Percentiles rank a stretch among this genome's conserved stretches.
Evolutionary conservation across 768 basidiomycete species (phyloP).

Genomic region (Tricholoma sp.): DNA sequence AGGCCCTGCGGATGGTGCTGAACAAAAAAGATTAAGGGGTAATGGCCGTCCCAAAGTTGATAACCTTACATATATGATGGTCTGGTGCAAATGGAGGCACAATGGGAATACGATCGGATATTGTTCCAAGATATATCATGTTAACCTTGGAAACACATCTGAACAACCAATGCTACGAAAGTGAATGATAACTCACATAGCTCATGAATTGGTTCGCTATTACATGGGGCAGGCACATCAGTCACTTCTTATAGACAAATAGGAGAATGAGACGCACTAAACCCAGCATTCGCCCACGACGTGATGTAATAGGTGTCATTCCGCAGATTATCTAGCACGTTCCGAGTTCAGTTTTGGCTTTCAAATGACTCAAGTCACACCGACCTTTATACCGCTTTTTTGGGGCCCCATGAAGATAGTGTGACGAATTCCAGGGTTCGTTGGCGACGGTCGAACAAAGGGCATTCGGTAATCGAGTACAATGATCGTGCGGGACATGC

Average conservation of each 20-base stretch:
- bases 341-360: neutral
- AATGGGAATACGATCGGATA: constrained; percentile 42
- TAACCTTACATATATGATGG: constrained; percentile 29
- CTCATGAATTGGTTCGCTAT: constrained; percentile 34
- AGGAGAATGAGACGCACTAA: constrained; percentile 32
- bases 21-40: neutral
- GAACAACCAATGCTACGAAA: neutral
- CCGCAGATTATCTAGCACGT: constrained; percentile 36
- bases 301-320: constrained; percentile 51
- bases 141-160: constrained; percentile 29
- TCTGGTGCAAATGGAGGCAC: constrained; percentile 43
- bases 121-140: constrained; percentile 41
- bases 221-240: neutral
- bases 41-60: neutral
- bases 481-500: neutral
- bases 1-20: constrained; percentile 27
- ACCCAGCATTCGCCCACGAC: constrained; percentile 50
- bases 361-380: neutral
- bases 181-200: constrained; percentile 20
- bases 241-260: neutral
- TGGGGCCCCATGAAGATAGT: constrained; percentile 3
- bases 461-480: neutral
- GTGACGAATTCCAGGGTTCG: constrained; percentile 10
- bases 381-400: constrained; percentile 11
- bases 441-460: neutral